phyloP scores from a whole-genome alignment of 1,139 yeast genomes.

The Starmera stellimalicola region DNA sequence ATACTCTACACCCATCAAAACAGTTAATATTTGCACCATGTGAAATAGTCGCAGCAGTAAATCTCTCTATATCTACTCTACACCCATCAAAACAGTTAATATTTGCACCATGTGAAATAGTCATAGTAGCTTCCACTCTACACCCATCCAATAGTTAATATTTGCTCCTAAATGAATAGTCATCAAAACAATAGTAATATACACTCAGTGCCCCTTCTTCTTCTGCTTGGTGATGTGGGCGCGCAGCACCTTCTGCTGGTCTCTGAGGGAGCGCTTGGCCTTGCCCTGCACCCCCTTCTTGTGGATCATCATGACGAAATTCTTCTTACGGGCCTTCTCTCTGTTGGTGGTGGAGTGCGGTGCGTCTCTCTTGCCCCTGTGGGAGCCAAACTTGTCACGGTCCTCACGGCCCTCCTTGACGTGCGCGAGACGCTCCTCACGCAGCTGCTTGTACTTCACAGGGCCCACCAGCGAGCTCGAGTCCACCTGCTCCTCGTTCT shows the following conservation, averaged over 20 bases:
- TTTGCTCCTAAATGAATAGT: too few species aligned
- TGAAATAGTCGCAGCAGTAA: too few species aligned
- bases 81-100: too few species aligned
- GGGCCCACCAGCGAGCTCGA: slow-evolving; percentile 74
- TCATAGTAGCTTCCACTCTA: too few species aligned
- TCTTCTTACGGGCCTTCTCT: slow-evolving; percentile 97
- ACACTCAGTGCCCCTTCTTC: slow-evolving; percentile 55
- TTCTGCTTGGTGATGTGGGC: slow-evolving; percentile 87
- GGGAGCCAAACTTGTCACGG: slow-evolving; percentile 82
- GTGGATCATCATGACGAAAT: slow-evolving; percentile 97
- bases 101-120: too few species aligned
- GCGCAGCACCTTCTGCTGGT: slow-evolving; percentile 74
- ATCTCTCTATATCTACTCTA: too few species aligned
- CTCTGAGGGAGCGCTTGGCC: slow-evolving; percentile 80
- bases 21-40: too few species aligned
- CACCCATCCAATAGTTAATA: too few species aligned
- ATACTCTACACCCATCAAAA: too few species aligned
- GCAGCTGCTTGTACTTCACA: slow-evolving; percentile 71
- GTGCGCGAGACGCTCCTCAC: slow-evolving; percentile 84
- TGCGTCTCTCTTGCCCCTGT: slow-evolving; percentile 70
- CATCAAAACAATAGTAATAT: too few species aligned
- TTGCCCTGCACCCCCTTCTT: slow-evolving; percentile 91
- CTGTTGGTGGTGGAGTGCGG: slow-evolving; percentile 88
- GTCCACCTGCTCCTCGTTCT: slow-evolving; percentile 79
- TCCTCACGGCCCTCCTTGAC: slow-evolving; percentile 91